phyloP scores from a whole-genome alignment of 2,329 filamentous ascomycete genomes.

The Zalaria obscura region DNA sequence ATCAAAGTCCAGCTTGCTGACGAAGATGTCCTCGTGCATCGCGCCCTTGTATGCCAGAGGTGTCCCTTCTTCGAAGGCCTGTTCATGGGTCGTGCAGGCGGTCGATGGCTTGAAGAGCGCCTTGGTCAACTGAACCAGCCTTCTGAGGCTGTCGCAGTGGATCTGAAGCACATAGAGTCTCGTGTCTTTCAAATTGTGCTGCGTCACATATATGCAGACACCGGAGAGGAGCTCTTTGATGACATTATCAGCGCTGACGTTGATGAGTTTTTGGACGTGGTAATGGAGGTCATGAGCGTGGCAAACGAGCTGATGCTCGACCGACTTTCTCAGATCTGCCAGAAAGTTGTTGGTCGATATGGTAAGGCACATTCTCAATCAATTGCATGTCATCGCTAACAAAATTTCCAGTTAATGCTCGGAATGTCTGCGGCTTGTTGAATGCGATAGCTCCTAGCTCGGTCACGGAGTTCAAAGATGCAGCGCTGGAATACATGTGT shows the following conservation, averaged over 20 bases:
- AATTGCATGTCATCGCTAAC: conserved; percentile 19
- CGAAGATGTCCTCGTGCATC: conserved; percentile 57
- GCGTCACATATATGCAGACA: conserved; percentile 70
- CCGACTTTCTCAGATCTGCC: conserved; percentile 76
- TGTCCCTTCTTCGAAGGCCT: conserved; percentile 88
- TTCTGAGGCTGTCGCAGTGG: conserved; percentile 48
- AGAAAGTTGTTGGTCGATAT: conserved; percentile 68
- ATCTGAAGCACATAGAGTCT: conserved; percentile 66
- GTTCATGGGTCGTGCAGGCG: conserved; percentile 75
- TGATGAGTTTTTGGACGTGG: conserved; percentile 76
- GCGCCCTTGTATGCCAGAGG: conserved; percentile 62
- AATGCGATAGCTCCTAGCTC: conserved; percentile 77
- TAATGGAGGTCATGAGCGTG: conserved; percentile 78
- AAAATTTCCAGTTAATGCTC: conserved; percentile 41
- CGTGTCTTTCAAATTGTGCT: conserved; percentile 67
- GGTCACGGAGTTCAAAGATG: conserved; percentile 74
- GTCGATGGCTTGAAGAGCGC: conserved; percentile 67
- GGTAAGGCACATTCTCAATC: conserved; percentile 29
- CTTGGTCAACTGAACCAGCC: conserved; percentile 33
- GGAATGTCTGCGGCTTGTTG: conserved; percentile 73
- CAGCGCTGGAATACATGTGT: conserved; percentile 79
- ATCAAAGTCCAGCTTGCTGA: conserved; percentile 65
- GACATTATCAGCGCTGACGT: conserved; percentile 54
- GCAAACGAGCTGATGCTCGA: conserved; percentile 95
- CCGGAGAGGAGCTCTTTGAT: conserved; percentile 69